Base-by-base conservation (phyloP, 306 rosid genomes). In the Alnus glutinosa region DNA sequence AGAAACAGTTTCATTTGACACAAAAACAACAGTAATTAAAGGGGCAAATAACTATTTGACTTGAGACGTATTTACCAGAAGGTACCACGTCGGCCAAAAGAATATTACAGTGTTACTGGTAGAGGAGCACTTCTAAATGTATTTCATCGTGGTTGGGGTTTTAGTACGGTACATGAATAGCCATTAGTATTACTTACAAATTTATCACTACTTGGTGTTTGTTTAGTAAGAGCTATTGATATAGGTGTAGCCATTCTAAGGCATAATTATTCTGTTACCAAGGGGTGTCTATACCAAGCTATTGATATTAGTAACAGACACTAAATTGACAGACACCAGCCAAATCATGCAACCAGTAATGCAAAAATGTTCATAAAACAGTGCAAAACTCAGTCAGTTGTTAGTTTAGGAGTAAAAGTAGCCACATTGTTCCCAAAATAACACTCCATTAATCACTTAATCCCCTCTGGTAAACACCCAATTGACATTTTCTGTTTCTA, bases 1-100 rank as follows among this genome's bases (percentile, higher is more conserved):
- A 64, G 74, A 81, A 72, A 63, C 34, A 54, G 77, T 39, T 70
- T 74, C 59, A 7, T 46, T 37, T 55, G 59, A 47, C 5, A 59
- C 7, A 34, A 13, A 50, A 52, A 49, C 30, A 54, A n/a, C 16
- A 64, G 59, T 37, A 68, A 77, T 23, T 23, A 55, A 73, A 61
- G 42, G 71, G 16, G 44, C 55, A 69, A 36, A 55, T 19, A 67
- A 77, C 63, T 30, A 77, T 67, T 67, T 10, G 37, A 63, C 42
- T 63, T 63, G 4, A 63, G 16, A 32, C 37, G 23, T 59, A 18
- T 57, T 19, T 19, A 57, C 34, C 32, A 19, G 32, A 19, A 18
- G 62, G 62, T 55, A 57, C 12, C 32, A 57, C 11, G 2, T 57
- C 32, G 3, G 28, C 62, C 8, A 57, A 15, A 68, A 34, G 13